Base-by-base conservation (phyloP, 2,329 filamentous ascomycete species). In the Fusarium sp. region DNA sequence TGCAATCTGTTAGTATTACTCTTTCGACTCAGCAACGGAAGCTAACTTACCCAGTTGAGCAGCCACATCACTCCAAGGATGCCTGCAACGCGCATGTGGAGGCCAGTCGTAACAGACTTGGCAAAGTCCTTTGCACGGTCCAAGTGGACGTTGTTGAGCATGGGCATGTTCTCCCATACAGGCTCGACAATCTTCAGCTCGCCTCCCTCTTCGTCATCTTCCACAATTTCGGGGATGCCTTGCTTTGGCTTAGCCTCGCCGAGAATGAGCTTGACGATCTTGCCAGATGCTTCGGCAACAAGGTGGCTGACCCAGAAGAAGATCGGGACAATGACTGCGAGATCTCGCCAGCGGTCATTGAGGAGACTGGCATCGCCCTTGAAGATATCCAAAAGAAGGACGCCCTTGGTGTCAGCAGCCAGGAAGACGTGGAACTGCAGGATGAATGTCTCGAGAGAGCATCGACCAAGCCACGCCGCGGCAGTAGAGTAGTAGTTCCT, bases 341-440 rank as follows among this genome's bases (percentile, higher is more conserved):
- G 57, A 24, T 75, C 72, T 18, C 77, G 67, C 79, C 79, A 79
- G 9, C 79, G 75, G 26, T 80, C 78, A 3, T 42, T 35, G 14
- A 79, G 47, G 0, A 80, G 64, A 35, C 67, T 77, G 22, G 75
- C 76, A 28, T 79, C 75, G 5, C 73, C 74, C 7, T 75, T 72
- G 70, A 79, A 78, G 12, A 66, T 35, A 20, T 77, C 78, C 17
- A 80, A 47, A 12, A 79, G 71, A 13, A 92, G 83, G 8, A 88
- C 73, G 0, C 87, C 88, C 38, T 84, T 86, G 5, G 87, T 87
- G 74, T 92, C 89, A 6, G 85, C 88, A 5, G 88, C 89, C 14
- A 92, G 85, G 85, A 88, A 90, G 60, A 91, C 83, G 77, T 92
- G 90, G 77, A 87, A 87, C 72, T 91, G 89, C 42, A 92, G 81